Base-by-base conservation (phyloP, 495 filamentous ascomycete genomes). In the Pseudevernia furfuracea region DNA sequence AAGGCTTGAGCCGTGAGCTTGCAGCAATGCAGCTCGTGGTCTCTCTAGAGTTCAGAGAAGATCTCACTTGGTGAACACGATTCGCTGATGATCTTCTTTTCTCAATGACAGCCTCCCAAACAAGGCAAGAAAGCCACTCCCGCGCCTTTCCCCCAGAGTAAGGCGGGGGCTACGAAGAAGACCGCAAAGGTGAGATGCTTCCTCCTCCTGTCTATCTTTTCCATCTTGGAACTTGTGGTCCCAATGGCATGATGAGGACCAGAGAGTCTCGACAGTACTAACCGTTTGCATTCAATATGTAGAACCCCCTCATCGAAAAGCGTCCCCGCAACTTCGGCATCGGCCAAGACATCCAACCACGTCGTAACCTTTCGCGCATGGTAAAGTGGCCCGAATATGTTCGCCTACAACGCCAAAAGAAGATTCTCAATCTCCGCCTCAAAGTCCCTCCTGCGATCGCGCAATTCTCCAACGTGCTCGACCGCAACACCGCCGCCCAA, bases 51-150 rank as follows among this genome's bases (percentile, higher is more conserved):
- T 91, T 86, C 80, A 89, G 85, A 83, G 84, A 89, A 90, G 88
- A 89, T 84, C 76, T 79, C 81, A 83, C 75, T 82, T 85, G 81
- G 88, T 89, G 88, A 82, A 87, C 82, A 77, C 81, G 80, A 85
- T 85, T 88, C 84, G 87, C 89, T 95, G 88, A 96, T 91, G 81
- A 68, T 87, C 85, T 93, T 92, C 87, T 92, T 87, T 92, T 88
- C 95, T 98, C 94, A 92, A 98, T 98, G 95, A 96, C 82, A 97
- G 95, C 92, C 95, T 88, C 89, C 89, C 71, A 97, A 93, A 84
- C 68, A 68, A 63, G 90, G 90, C 83, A 96, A 94, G 88, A 96
- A 93, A 82, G 83, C 88, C 81, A 92, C 95, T 68, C 84, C 94
- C 74, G 90, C 94, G 80, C 95, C 95, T 72, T 97, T 96, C 87